Percentiles rank a stretch among this genome's conserved stretches.
Conservation (phyloP, 495 filamentous ascomycete species). For the Penicillium herquei region DNA sequence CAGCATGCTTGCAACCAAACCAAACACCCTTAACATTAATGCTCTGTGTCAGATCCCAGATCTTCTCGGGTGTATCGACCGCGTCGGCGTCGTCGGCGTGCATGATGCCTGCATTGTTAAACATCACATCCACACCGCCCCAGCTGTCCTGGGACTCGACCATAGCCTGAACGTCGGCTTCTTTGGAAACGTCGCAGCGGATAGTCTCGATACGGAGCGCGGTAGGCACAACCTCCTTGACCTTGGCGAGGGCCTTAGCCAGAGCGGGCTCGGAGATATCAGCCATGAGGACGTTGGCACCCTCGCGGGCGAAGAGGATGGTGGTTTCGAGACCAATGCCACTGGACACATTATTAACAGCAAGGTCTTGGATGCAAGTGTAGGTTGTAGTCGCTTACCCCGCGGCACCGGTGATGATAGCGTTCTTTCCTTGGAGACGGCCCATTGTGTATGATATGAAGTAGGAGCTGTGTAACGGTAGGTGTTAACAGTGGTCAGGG, state of each 20-base stretch:
- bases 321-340: slow-evolving; percentile 94
- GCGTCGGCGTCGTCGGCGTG: slow-evolving; percentile 85
- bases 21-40: slow-evolving; percentile 99
- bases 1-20: slow-evolving; percentile 92
- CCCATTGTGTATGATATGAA: slow-evolving; percentile 27
- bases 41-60: slow-evolving; percentile 91
- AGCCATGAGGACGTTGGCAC: slow-evolving; percentile 80
- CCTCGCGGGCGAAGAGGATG: slow-evolving; percentile 89
- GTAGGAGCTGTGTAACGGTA: not conserved
- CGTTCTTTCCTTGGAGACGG: slow-evolving; percentile 86
- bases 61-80: slow-evolving; percentile 75
- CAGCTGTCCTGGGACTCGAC: slow-evolving; percentile 71
- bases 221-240: slow-evolving; percentile 67
- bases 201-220: slow-evolving; percentile 56
- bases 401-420: slow-evolving; percentile 86
- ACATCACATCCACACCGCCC: slow-evolving; percentile 91
- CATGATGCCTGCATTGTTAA: slow-evolving; percentile 99
- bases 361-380: not conserved
- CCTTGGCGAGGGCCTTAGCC: slow-evolving; percentile 64
- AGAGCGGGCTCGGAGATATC: slow-evolving; percentile 78
- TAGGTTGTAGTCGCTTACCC: slow-evolving; percentile 57
- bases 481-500: not conserved
- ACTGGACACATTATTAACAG: slow-evolving; percentile 39
- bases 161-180: slow-evolving; percentile 66
- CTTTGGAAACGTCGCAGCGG: slow-evolving; percentile 65